Evolutionary conservation across 2,329 filamentous ascomycete species (phyloP).

Genomic region (Phoma sp.): DNA sequence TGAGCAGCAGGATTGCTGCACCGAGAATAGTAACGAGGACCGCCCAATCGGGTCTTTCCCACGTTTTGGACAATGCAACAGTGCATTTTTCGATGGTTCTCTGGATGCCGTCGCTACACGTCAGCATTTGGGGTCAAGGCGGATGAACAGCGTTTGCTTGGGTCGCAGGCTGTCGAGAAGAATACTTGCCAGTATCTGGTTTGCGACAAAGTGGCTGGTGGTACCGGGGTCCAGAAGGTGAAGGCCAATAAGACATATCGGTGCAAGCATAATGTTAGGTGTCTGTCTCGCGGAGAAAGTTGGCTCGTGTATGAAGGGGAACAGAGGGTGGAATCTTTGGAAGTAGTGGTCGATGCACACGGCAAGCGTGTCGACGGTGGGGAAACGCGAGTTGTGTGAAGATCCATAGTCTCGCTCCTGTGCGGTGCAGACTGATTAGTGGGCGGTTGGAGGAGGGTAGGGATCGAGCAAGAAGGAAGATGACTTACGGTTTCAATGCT

Average conservation of each 20-base stretch:
- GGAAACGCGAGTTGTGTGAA: background rate
- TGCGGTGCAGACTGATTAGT: background rate
- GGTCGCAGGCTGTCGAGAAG: background rate
- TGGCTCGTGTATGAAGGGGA: background rate
- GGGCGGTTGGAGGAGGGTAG: background rate
- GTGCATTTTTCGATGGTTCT: background rate
- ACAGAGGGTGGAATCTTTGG: background rate
- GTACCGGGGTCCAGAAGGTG: background rate
- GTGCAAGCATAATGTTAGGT: background rate
- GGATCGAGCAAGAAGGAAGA: background rate
- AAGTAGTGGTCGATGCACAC: conserved; percentile 2
- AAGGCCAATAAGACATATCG: conserved; percentile 1
- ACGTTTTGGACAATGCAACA: background rate
- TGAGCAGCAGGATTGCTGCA: background rate
- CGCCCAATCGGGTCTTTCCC: background rate
- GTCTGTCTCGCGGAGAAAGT: background rate
- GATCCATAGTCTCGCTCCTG: background rate
- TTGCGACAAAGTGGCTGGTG: background rate
- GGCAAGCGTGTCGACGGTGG: background rate
- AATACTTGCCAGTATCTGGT: background rate
- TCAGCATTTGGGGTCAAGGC: background rate
- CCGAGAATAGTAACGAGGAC: background rate
- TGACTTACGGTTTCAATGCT: background rate
- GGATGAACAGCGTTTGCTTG: background rate
- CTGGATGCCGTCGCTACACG: background rate